Base-by-base conservation (phyloP, 169 alveolate species). In the Eimeria necatrix region DNA sequence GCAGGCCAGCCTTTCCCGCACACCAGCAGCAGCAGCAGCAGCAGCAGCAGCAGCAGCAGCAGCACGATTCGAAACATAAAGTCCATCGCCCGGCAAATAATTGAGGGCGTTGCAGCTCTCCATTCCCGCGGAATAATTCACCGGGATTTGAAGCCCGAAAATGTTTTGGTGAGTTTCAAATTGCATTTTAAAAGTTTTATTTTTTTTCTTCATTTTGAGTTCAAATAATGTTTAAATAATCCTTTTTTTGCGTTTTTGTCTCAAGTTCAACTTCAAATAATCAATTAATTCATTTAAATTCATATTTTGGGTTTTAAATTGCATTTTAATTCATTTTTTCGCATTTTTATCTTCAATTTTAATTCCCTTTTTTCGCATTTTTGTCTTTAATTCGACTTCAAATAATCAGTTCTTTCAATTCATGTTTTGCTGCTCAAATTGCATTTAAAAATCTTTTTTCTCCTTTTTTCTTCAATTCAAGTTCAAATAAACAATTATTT, bases 81-180 rank as follows among this genome's bases (percentile, higher is more conserved):
- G 48, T 51, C 8, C 2, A 71, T 89, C 9, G 94, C 87, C 59
- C 68, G 52, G 46, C 94, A 89, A 20, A 49, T 89, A 6, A 46
- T 78, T 41, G 16, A 26, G n/a, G 94, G 94, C 20, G 22, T 89
- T 9, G 18, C 7, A 10, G 76, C 26, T 6, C 87, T 89, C 22
- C 94, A 89, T 41, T 9, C 86, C 46, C 70, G 87, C 10, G 94
- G 61, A 48, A 48, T 89, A 14, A 74, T 80, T n/a, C 94, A 89
- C 48, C 78, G 94, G 12, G 94, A 89, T 49, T 20, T 89, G 60
- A 89, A 89, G 53, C 87, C 94, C 22, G 94, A 89, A 46, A 89
- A 89, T 41, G 46, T 89, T 9, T 48, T 89, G 64, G 94, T 89
- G 70, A 32, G 2, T 32, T 32, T 2, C 8, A 7, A 32, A 10